Conservation (phyloP, 441 rosid genomes). For the Populus hybrid region DNA sequence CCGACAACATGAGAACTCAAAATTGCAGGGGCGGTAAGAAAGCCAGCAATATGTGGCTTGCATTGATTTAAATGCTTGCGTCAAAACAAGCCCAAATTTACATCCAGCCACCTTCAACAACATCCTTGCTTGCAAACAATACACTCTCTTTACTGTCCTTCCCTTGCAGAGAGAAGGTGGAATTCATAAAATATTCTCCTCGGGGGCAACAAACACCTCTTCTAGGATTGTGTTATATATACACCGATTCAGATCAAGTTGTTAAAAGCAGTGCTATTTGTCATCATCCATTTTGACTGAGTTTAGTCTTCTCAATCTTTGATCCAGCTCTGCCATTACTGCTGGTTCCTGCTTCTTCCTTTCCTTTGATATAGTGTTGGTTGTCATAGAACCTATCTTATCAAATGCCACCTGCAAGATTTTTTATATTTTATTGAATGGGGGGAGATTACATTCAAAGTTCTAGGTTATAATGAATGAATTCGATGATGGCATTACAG, state of each 20-base stretch:
- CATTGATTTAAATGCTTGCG: not conserved
- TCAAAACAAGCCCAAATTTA: constrained; percentile 28
- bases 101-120: constrained; percentile 20
- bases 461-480: too few relatives aligned
- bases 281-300: constrained; percentile 48
- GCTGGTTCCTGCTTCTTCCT: constrained; percentile 98
- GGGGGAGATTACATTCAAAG: not conserved
- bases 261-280: constrained; percentile 18
- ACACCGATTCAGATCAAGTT: constrained; percentile 9
- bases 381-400: constrained; percentile 80
- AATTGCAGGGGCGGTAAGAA: constrained; percentile 1
- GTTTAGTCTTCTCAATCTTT: constrained; percentile 79
- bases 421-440: not conserved
- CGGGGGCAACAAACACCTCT: constrained; percentile 18
- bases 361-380: constrained; percentile 86
- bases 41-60: constrained; percentile 13
- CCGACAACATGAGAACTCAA: not conserved
- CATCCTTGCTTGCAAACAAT: constrained; percentile 15
- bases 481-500: not conserved
- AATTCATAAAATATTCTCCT: constrained; percentile 2
- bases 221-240: constrained; percentile 8
- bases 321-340: constrained; percentile 93
- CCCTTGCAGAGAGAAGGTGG: constrained; percentile 7
- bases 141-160: constrained; percentile 15
- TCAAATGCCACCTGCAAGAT: constrained; percentile 81